Conservation (phyloP, 2,329 filamentous ascomycete species). For the Alternaria infectoria region DNA sequence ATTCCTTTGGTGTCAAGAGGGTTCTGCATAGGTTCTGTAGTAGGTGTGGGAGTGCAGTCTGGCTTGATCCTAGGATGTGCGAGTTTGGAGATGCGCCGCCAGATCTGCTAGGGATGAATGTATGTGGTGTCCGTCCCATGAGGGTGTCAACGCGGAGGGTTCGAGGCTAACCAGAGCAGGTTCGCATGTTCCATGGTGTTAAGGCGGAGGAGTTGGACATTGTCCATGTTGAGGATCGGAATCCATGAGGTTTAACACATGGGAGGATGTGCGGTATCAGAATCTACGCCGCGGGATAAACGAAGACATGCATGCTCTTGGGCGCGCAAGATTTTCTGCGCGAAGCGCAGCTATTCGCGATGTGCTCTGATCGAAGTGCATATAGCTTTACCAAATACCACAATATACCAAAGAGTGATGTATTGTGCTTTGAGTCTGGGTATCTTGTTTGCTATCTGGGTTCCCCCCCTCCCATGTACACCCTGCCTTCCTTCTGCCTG, state of each 20-base stretch:
- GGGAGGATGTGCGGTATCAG: neutral
- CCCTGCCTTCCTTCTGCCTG: too few relatives aligned
- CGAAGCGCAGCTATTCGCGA: neutral
- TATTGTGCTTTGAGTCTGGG: too few relatives aligned
- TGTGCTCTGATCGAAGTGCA: neutral
- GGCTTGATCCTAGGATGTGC: constrained; percentile 30
- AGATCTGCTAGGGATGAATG: constrained; percentile 38
- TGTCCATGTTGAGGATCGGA: constrained; percentile 27
- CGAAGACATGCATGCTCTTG: neutral
- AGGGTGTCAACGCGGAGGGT: neutral
- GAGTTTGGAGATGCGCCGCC: constrained; percentile 23
- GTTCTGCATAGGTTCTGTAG: constrained; percentile 38
- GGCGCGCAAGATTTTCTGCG: neutral
- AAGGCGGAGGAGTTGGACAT: constrained; percentile 32
- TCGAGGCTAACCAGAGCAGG: constrained; percentile 21
- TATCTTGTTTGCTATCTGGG: too few relatives aligned
- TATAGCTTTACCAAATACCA: too few relatives aligned
- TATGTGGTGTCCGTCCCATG: constrained; percentile 12
- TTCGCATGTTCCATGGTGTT: constrained; percentile 23
- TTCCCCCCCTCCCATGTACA: fast-evolving
- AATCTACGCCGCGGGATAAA: neutral
- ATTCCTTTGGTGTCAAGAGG: constrained; percentile 33
- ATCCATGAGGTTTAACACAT: neutral
- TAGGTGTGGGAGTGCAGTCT: constrained; percentile 36
- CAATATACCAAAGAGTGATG: too few relatives aligned